These are phyloP conservation scores for Malassezia brasiliensis DNA, from an alignment of 1,284 basidiomycete genomes.

Conservation along the genomic window DNA sequence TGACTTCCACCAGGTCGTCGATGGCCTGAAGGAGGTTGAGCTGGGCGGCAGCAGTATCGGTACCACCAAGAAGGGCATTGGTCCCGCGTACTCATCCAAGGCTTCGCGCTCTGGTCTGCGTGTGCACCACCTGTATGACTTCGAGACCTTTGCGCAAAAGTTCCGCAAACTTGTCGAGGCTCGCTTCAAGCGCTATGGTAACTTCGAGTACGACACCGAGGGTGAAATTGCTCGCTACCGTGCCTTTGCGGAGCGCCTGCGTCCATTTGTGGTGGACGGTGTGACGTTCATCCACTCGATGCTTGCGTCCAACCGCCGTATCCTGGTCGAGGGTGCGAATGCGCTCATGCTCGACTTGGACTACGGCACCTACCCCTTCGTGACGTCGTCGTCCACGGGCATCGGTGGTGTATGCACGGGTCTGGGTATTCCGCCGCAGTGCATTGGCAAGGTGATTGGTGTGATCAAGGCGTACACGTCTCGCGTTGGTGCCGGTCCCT, in stretches of 20 bases:
- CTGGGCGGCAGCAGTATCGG: constrained; percentile 84
- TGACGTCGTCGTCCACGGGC: constrained; percentile 83
- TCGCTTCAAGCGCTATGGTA: constrained; percentile 91
- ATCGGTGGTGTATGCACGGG: constrained; percentile 94
- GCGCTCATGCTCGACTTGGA: constrained; percentile 97
- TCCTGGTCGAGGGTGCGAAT: constrained; percentile 94
- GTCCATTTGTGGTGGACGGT: constrained; percentile 80
- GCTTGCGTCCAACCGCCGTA: constrained; percentile 60
- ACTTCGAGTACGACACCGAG: constrained; percentile 98
- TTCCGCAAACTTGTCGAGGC: constrained; percentile 94
- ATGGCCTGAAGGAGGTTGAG: constrained; percentile 95
- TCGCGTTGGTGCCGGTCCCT: constrained; percentile 89
- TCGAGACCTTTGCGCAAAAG: constrained; percentile 72
- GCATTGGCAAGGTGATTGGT: constrained; percentile 74
- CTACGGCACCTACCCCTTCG: constrained; percentile 93
- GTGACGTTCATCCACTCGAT: constrained; percentile 75
- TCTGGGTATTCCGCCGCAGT: constrained; percentile 80
- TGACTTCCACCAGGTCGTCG: constrained; percentile 98
- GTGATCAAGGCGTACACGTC: constrained; percentile 98
- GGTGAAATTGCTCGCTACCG: constrained; percentile 85
- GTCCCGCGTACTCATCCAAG: constrained; percentile 95
- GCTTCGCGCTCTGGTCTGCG: constrained; percentile 89
- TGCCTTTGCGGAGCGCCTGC: constrained; percentile 73
- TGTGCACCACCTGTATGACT: constrained; percentile 91
- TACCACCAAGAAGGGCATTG: constrained; percentile 94